A percentile compares a stretch with the other conserved stretches of the same genome.
Evolutionary conservation across 352 stramenopile species (phyloP).

Genomic region (Globisporangium middletonii): DNA sequence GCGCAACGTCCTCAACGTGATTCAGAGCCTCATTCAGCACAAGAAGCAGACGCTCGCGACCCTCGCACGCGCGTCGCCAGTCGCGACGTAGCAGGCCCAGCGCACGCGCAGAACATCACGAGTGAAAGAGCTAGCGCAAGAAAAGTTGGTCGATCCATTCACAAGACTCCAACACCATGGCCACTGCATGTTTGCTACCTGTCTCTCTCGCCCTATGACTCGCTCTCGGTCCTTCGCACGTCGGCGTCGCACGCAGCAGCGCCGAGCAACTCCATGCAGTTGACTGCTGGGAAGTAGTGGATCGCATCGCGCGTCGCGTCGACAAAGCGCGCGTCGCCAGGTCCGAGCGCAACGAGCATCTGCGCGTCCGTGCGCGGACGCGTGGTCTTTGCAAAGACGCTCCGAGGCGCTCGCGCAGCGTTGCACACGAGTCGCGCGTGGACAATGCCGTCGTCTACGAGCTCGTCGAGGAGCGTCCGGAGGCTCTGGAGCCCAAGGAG

Average conservation of each 20-base stretch:
- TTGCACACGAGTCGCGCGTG: slow-evolving; percentile 40
- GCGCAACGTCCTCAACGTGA: slow-evolving; percentile 58
- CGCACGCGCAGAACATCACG: not conserved
- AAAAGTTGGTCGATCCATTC: not conserved
- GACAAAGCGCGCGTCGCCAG: slow-evolving; percentile 44
- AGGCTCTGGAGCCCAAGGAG: slow-evolving; percentile 69
- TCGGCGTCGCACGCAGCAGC: slow-evolving; percentile 51
- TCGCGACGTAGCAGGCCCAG: slow-evolving; percentile 9
- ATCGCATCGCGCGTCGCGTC: slow-evolving; percentile 42
- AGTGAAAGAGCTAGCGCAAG: not conserved
- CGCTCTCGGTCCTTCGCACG: not conserved
- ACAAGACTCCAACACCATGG: not conserved
- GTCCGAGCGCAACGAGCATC: slow-evolving; percentile 18
- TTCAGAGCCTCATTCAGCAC: slow-evolving; percentile 77
- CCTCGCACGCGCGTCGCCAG: slow-evolving; percentile 23
- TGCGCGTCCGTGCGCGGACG: slow-evolving; percentile 8
- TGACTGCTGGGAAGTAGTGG: slow-evolving; percentile 70
- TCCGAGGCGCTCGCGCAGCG: slow-evolving; percentile 9
- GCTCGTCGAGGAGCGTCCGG: slow-evolving; percentile 55
- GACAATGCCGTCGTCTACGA: slow-evolving; percentile 53
- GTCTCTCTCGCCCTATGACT: not conserved
- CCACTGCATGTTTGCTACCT: not conserved
- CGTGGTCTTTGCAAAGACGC: slow-evolving; percentile 21
- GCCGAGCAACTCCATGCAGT: slow-evolving; percentile 75
- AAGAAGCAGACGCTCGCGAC: slow-evolving; percentile 64